Percentiles rank a stretch among this genome's conserved stretches.
These are phyloP conservation scores for Viola odorata DNA, from an alignment of 345 rosid genomes.

Conservation along the genomic window DNA sequence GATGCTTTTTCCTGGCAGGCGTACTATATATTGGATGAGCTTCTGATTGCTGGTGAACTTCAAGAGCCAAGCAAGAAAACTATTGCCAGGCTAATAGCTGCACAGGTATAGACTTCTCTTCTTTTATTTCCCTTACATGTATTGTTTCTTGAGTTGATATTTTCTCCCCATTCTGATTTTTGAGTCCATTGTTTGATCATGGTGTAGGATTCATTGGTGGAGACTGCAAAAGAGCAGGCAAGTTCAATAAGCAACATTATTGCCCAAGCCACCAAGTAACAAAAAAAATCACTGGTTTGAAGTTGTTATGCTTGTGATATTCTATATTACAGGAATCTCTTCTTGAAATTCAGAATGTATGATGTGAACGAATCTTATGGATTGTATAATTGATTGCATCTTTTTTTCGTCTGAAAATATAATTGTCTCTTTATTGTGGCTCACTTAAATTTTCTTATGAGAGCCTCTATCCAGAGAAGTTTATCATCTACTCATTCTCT, in stretches of 20 bases:
- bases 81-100: constrained; percentile 73
- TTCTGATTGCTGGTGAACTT: constrained; percentile 89
- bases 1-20: constrained; percentile 44
- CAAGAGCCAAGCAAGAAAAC: constrained; percentile 97
- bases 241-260: constrained; percentile 82
- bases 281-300: background rate
- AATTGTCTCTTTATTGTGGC: no score
- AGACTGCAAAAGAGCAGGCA: constrained; percentile 89
- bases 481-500: no score
- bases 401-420: no score
- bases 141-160: background rate
- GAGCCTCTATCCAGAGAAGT: no score
- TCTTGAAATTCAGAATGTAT: no score
- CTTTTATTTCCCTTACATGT: background rate
- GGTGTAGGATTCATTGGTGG: constrained; percentile 79
- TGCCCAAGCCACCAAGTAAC: constrained; percentile 88
- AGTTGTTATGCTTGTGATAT: background rate
- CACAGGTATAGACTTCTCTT: constrained; percentile 46
- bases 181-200: background rate
- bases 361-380: no score
- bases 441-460: no score
- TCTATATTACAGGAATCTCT: no score
- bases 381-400: no score
- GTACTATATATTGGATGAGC: constrained; percentile 84
- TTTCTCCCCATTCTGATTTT: background rate